These are phyloP conservation scores for Ceratonia siliqua DNA, from an alignment of 306 rosid genomes.

Conservation along the genomic window DNA sequence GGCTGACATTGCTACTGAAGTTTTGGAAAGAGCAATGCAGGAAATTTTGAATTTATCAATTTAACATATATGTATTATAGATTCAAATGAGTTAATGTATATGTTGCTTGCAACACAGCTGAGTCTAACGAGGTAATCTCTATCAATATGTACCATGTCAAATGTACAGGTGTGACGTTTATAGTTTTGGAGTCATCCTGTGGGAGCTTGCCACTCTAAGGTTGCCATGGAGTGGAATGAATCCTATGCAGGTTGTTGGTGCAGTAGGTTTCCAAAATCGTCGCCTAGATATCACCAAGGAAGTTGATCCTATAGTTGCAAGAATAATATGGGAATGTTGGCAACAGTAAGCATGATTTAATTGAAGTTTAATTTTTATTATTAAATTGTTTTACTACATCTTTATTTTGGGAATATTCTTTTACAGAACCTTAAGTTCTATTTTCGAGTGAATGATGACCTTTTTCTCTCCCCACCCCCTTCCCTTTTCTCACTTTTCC, in stretches of 20 bases:
- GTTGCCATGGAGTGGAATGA: slow-evolving; percentile 80
- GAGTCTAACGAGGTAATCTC: neutral
- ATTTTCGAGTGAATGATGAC: neutral
- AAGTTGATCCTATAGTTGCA: slow-evolving; percentile 63
- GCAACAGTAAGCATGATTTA: slow-evolving; percentile 61
- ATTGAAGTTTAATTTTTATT: neutral
- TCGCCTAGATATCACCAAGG: slow-evolving; percentile 71
- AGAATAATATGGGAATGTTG: slow-evolving; percentile 73
- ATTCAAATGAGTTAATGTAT: neutral
- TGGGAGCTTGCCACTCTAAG: slow-evolving; percentile 79
- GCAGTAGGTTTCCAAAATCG: slow-evolving; percentile 81
- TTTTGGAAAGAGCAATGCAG: slow-evolving; percentile 10
- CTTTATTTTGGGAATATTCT: neutral
- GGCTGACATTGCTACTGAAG: neutral
- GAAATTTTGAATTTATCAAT: neutral
- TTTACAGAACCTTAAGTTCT: neutral
- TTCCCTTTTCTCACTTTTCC: neutral
- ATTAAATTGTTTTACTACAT: neutral
- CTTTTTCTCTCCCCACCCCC: neutral
- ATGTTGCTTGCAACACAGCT: neutral
- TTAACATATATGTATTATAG: slow-evolving; percentile 6
- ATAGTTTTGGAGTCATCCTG: slow-evolving; percentile 76
- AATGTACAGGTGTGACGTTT: slow-evolving; percentile 65
- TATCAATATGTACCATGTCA: neutral
- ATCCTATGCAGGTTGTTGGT: slow-evolving; percentile 84